phyloP scores from a whole-genome alignment of 345 rosid species.

The Syzygium grande region DNA sequence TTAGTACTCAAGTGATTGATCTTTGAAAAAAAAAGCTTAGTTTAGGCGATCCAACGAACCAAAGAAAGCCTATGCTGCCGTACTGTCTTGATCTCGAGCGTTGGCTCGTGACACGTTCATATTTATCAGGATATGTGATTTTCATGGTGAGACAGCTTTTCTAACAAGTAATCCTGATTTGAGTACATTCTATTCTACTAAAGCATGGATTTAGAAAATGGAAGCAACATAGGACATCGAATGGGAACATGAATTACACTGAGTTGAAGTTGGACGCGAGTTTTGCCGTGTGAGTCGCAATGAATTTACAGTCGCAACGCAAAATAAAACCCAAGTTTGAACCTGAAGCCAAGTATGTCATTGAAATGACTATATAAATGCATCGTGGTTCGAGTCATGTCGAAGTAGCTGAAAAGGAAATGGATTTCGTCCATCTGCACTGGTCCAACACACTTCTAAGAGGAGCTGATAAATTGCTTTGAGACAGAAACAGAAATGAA shows the following conservation, averaged over 20 bases:
- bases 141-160: neutral
- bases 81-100: neutral
- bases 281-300: neutral
- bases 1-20: too few relatives aligned
- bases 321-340: neutral
- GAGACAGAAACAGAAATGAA: neutral
- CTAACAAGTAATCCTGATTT: neutral
- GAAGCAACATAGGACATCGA: neutral
- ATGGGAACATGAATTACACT: neutral
- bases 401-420: neutral
- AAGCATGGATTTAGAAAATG: neutral
- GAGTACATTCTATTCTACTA: neutral
- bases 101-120: neutral
- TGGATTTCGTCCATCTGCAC: fast-evolving
- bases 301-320: neutral
- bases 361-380: neutral
- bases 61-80: neutral
- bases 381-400: neutral
- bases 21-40: neutral
- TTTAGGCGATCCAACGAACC: neutral
- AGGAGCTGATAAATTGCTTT: neutral
- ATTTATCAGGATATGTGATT: neutral
- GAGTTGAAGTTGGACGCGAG: neutral
- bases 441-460: neutral
- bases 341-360: neutral